Conservation (phyloP, 1,284 basidiomycete genomes). For the Sanguinoderma infundibulare region DNA sequence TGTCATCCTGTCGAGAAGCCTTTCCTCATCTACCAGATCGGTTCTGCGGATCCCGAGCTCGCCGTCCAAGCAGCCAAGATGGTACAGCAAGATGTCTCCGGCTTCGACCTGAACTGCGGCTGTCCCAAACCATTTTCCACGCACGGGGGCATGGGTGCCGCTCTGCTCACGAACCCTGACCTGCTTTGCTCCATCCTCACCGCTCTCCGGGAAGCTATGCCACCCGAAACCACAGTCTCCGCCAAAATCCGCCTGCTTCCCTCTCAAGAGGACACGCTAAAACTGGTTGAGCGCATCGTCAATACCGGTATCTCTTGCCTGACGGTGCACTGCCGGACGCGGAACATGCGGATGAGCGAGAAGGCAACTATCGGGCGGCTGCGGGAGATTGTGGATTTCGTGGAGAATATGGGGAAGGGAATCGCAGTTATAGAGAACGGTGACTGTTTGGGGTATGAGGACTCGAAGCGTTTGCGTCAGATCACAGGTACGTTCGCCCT, state of each 20-base stretch:
- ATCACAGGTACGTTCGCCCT: constrained; percentile 65
- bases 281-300: constrained; percentile 86
- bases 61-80: constrained; percentile 91
- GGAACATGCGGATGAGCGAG: constrained; percentile 89
- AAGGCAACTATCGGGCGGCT: constrained; percentile 82
- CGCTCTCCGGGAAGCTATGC: constrained; percentile 75
- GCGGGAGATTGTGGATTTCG: constrained; percentile 84
- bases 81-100: constrained; percentile 90
- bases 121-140: constrained; percentile 97
- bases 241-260: constrained; percentile 94
- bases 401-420: constrained; percentile 67
- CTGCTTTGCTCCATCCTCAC: constrained; percentile 87
- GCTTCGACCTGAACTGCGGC: constrained; percentile 94
- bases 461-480: constrained; percentile 76
- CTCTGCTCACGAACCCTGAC: constrained; percentile 90
- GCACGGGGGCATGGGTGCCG: constrained; percentile 96
- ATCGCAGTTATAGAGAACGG: constrained; percentile 94
- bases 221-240: constrained; percentile 81
- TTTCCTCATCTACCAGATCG: constrained; percentile 91
- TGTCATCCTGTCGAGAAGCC: constrained; percentile 95
- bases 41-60: constrained; percentile 86
- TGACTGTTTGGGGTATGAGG: constrained; percentile 83
- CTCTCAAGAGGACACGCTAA: constrained; percentile 84
- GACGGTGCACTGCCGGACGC: constrained; percentile 95
- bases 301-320: constrained; percentile 88